Conservation (phyloP, 2,329 filamentous ascomycete genomes). For the Pseudogymnoascus sp. region DNA sequence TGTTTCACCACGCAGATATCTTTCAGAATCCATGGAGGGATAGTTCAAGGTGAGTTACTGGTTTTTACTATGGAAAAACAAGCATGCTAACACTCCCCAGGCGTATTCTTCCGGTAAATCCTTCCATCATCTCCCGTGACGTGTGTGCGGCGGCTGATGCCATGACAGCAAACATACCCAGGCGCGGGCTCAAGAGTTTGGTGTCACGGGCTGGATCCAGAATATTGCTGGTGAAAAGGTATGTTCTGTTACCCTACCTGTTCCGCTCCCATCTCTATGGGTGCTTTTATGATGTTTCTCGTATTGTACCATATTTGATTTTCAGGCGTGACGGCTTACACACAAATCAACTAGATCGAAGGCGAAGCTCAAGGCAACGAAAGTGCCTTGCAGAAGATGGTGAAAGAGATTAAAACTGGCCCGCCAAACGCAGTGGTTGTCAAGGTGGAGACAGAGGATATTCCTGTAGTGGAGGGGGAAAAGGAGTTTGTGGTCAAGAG, state of each 20-base stretch:
- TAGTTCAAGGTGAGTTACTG: neutral
- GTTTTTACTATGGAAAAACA: neutral
- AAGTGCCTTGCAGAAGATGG: slow-evolving; percentile 55
- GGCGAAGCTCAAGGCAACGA: slow-evolving; percentile 76
- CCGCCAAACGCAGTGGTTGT: slow-evolving; percentile 64
- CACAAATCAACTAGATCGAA: slow-evolving; percentile 52
- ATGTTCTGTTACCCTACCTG: slow-evolving; percentile 6
- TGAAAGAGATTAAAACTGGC: slow-evolving; percentile 66
- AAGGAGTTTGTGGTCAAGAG: slow-evolving; percentile 45
- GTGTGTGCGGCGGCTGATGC: neutral
- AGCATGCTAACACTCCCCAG: neutral
- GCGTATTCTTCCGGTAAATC: neutral
- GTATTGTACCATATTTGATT: neutral
- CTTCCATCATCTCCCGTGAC: neutral
- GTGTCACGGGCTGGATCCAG: slow-evolving; percentile 50
- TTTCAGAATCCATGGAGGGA: slow-evolving; percentile 1
- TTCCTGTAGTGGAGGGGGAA: slow-evolving; percentile 58
- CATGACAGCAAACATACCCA: neutral
- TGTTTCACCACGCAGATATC: neutral
- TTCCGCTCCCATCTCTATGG: neutral
- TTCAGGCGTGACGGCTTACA: neutral
- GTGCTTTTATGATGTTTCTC: neutral
- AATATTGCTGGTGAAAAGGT: slow-evolving; percentile 50
- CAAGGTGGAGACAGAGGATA: slow-evolving; percentile 59
- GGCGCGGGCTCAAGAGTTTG: slow-evolving; percentile 27